These are phyloP conservation scores for Mucuna pruriens DNA, from an alignment of 306 rosid genomes.

Conservation along the genomic window DNA sequence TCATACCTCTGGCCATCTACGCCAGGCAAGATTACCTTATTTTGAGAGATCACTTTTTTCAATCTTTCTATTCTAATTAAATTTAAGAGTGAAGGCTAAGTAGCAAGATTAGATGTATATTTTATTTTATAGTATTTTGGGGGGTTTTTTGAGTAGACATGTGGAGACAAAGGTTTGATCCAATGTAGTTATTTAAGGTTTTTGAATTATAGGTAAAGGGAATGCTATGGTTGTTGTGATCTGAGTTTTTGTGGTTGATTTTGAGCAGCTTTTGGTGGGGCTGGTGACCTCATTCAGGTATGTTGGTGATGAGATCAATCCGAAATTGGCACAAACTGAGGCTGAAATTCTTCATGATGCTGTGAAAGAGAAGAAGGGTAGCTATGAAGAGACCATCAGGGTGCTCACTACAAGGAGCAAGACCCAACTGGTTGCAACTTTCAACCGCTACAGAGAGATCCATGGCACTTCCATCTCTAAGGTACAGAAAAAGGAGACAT, in stretches of 20 bases:
- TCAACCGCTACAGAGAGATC: constrained; percentile 63
- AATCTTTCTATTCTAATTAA: neutral
- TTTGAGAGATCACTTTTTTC: too few species aligned
- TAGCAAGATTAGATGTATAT: neutral
- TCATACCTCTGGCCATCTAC: constrained; percentile 37
- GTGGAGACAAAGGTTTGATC: neutral
- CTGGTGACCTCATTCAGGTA: constrained; percentile 56
- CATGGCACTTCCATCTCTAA: constrained; percentile 60
- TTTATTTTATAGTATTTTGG: neutral
- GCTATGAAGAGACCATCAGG: constrained; percentile 67
- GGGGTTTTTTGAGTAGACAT: neutral
- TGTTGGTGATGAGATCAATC: constrained; percentile 49
- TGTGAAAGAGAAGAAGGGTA: constrained; percentile 50
- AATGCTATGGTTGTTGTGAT: neutral
- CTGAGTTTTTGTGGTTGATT: constrained; percentile 6
- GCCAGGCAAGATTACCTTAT: constrained; percentile 73
- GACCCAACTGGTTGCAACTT: constrained; percentile 17
- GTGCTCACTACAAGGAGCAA: constrained; percentile 28
- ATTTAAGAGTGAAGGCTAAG: neutral
- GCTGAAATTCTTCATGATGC: constrained; percentile 66
- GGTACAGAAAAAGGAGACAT: constrained; percentile 46
- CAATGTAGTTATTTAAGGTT: neutral
- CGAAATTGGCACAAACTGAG: constrained; percentile 53
- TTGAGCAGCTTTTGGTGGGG: constrained; percentile 62
- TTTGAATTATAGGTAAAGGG: neutral